Conservation (phyloP, 2,329 filamentous ascomycete species). For the Ceratocystis huliohia region DNA sequence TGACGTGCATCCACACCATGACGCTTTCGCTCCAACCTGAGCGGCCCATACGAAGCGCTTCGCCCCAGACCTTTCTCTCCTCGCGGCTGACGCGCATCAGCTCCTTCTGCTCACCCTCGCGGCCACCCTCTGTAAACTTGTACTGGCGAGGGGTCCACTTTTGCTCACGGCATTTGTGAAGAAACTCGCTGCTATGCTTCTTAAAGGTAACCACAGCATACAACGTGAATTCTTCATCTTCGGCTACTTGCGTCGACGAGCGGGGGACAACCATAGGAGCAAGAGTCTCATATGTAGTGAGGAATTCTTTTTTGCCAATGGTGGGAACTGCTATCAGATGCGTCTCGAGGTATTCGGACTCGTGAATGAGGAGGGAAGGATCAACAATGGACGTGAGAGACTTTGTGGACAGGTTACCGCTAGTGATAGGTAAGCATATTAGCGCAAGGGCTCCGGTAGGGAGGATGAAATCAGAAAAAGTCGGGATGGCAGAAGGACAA, state of each 20-base stretch:
- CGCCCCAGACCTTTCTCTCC: slow-evolving; percentile 84
- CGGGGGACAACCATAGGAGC: slow-evolving; percentile 87
- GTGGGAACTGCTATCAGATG: slow-evolving; percentile 83
- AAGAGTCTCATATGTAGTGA: slow-evolving; percentile 78
- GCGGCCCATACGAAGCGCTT: slow-evolving; percentile 71
- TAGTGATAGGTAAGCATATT: slow-evolving; percentile 28
- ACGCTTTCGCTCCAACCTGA: slow-evolving; percentile 95
- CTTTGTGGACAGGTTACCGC: slow-evolving; percentile 86
- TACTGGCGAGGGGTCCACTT: slow-evolving; percentile 94
- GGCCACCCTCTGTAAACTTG: slow-evolving; percentile 80
- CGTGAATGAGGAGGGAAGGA: slow-evolving; percentile 64
- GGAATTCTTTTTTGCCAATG: slow-evolving; percentile 71
- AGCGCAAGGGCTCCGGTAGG: slow-evolving; percentile 4
- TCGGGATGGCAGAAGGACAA: not conserved
- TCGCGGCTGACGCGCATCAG: slow-evolving; percentile 69
- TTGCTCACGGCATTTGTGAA: slow-evolving; percentile 81
- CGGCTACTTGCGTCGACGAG: slow-evolving; percentile 64
- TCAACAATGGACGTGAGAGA: slow-evolving; percentile 83
- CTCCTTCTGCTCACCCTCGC: slow-evolving; percentile 79
- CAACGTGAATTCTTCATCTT: slow-evolving; percentile 80
- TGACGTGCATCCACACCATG: slow-evolving; percentile 89
- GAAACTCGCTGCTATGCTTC: slow-evolving; percentile 74
- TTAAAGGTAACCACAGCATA: slow-evolving; percentile 89
- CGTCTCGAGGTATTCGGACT: slow-evolving; percentile 94
- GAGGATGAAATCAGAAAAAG: not conserved